A percentile compares a stretch with the other conserved stretches of the same genome.
Evolutionary conservation across 768 basidiomycete genomes (phyloP).

Genomic region (Pisolithus orientalis): DNA sequence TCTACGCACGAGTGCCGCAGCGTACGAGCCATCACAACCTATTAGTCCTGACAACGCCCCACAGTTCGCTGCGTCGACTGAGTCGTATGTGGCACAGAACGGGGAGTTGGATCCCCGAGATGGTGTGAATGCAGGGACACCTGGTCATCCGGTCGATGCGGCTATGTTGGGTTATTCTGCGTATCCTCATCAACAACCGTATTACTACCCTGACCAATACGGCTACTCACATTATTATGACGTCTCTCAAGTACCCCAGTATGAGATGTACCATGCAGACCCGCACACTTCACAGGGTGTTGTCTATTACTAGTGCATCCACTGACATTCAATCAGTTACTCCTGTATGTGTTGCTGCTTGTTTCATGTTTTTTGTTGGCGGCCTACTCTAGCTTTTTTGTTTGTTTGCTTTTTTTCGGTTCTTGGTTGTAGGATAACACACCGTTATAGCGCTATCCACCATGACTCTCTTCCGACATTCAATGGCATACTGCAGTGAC

Average conservation of each 20-base stretch:
- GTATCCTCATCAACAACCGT: conserved; percentile 47
- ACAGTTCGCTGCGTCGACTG: conserved; percentile 4
- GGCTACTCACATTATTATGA: conserved; percentile 64
- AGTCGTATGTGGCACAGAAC: conserved; percentile 9
- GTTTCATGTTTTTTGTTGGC: background rate
- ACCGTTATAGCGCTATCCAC: conserved; percentile 8
- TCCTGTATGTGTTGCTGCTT: background rate
- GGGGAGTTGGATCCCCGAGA: conserved; percentile 8
- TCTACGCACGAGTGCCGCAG: conserved; percentile 45
- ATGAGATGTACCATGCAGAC: conserved; percentile 60
- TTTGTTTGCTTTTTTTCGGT: conserved; percentile 5
- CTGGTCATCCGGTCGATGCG: conserved; percentile 25
- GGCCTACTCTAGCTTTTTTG: background rate
- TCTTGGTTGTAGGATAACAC: conserved; percentile 13
- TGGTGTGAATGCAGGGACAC: conserved; percentile 8
- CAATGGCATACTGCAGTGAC: no score
- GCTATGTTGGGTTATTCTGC: conserved; percentile 49
- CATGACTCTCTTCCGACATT: background rate
- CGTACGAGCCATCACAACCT: conserved; percentile 42
- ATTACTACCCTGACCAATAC: conserved; percentile 70
- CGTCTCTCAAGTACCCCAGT: conserved; percentile 57
- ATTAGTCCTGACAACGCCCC: conserved; percentile 19
- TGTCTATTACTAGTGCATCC: conserved; percentile 46
- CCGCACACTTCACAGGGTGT: conserved; percentile 43
- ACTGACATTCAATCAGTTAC: background rate